Conservation (phyloP, 2,329 filamentous ascomycete genomes). For the Trichoderma afroharzianum region DNA sequence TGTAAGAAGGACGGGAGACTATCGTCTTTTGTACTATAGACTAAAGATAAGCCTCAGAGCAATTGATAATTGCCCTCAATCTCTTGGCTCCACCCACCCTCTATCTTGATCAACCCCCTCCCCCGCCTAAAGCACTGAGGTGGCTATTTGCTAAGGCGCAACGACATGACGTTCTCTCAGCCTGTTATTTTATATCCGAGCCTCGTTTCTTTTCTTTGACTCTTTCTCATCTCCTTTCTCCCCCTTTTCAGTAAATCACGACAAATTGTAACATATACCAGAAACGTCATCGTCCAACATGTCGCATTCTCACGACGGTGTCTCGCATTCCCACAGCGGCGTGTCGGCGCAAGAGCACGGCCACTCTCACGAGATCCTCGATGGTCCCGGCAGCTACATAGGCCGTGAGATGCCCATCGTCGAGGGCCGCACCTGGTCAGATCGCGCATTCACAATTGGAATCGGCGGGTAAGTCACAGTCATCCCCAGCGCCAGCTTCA, state of each 20-base stretch:
- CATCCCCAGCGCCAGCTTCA: neutral
- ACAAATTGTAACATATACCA: fast-evolving
- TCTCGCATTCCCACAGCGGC: slow-evolving; percentile 49
- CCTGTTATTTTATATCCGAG: neutral
- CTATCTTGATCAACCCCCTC: slow-evolving; percentile 17
- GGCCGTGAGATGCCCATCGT: slow-evolving; percentile 91
- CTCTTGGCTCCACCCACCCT: slow-evolving; percentile 2
- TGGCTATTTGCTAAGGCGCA: neutral
- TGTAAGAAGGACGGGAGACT: neutral
- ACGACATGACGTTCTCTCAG: neutral
- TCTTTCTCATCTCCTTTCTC: neutral
- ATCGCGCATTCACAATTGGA: slow-evolving; percentile 92
- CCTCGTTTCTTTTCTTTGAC: neutral
- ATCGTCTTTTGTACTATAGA: neutral
- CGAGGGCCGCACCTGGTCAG: slow-evolving; percentile 81
- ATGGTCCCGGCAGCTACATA: slow-evolving; percentile 86
- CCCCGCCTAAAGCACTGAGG: neutral
- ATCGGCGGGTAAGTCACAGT: slow-evolving; percentile 75
- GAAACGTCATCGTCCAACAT: neutral
- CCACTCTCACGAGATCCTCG: slow-evolving; percentile 92
- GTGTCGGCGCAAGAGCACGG: slow-evolving; percentile 70
- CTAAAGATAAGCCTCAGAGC: neutral
- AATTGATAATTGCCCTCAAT: neutral
- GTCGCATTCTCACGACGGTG: slow-evolving; percentile 49
- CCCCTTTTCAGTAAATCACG: neutral